Conservation (phyloP, 2,329 filamentous ascomycete species). For the Bimuria novae-zelandiae region DNA sequence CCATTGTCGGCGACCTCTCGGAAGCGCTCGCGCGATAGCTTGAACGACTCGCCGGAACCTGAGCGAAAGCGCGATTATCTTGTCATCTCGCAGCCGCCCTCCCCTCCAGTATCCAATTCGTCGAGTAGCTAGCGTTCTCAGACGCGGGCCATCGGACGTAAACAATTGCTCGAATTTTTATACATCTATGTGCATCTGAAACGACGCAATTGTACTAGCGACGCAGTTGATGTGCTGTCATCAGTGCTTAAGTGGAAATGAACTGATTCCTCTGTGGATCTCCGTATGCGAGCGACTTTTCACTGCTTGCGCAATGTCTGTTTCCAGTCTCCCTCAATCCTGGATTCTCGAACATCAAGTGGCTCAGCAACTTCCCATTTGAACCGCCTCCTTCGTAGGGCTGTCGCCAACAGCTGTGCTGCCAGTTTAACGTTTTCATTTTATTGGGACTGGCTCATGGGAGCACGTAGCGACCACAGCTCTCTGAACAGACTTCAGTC, state of each 20-base stretch:
- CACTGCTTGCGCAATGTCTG: too few relatives aligned
- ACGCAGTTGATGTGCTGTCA: not conserved
- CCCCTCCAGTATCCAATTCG: constrained; percentile 32
- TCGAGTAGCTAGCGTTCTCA: constrained; percentile 10
- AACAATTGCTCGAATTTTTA: not conserved
- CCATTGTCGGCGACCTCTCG: not conserved
- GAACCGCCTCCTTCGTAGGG: too few relatives aligned
- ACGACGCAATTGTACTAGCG: not conserved
- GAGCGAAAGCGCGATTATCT: constrained; percentile 26
- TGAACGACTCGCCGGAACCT: constrained; percentile 19
- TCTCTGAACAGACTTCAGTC: too few relatives aligned
- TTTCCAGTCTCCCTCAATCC: too few relatives aligned
- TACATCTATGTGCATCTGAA: not conserved
- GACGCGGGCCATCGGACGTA: not conserved
- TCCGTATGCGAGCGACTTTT: too few relatives aligned
- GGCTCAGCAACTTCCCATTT: too few relatives aligned
- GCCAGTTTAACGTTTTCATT: too few relatives aligned
- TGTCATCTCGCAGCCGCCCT: constrained; percentile 25
- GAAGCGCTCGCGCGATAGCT: constrained; percentile 26
- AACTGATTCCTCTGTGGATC: too few relatives aligned
- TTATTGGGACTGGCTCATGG: too few relatives aligned
- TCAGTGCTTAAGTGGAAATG: not conserved
- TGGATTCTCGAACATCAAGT: too few relatives aligned
- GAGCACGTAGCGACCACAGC: too few relatives aligned
- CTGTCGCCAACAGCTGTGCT: too few relatives aligned